Conservation (phyloP, 257 asterid species). For the Capsicum chinense region DNA sequence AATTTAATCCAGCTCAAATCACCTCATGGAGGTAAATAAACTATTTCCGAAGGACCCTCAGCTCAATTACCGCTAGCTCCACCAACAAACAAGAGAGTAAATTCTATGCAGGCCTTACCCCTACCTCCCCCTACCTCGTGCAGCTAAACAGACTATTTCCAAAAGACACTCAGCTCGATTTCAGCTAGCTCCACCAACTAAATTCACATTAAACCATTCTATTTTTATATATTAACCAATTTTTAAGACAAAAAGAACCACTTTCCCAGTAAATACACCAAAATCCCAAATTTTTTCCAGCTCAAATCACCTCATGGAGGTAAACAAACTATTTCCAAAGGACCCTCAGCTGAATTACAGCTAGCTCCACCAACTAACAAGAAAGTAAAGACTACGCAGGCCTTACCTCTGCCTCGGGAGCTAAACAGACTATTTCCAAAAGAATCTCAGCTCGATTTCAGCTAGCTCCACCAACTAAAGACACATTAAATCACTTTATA, state of each 20-base stretch:
- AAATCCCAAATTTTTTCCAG: conserved; percentile 18
- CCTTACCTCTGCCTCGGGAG: no score
- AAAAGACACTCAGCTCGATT: no score
- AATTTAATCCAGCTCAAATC: conserved; percentile 11
- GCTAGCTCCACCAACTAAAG: background rate
- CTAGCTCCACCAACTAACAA: background rate
- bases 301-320: background rate
- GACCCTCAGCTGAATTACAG: background rate
- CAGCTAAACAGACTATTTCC: no score
- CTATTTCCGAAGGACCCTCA: background rate
- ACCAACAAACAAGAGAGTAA: no score
- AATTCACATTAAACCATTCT: background rate
- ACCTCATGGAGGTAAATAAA: background rate
- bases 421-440: no score
- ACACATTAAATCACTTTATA: background rate
- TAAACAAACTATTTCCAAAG: no score
- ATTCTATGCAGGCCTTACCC: no score
- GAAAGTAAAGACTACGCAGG: no score
- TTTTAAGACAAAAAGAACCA: background rate
- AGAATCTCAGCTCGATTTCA: no score
- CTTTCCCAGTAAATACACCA: background rate
- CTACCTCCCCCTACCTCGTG: no score
- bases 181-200: background rate
- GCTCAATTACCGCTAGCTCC: background rate
- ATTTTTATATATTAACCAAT: background rate